phyloP scores from a whole-genome alignment of 257 asterid genomes.

The Ehretia macrophylla region DNA sequence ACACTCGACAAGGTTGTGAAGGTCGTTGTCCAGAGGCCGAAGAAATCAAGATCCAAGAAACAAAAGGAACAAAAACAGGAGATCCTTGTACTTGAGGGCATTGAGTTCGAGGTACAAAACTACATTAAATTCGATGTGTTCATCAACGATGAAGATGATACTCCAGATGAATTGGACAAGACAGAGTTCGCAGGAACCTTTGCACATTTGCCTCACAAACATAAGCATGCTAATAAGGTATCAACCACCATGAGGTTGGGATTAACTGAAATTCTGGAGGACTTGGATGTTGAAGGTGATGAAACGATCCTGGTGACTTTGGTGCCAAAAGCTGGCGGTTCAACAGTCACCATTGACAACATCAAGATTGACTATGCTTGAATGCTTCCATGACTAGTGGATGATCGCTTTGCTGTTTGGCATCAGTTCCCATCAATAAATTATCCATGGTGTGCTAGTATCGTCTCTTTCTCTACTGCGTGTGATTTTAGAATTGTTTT shows the following conservation, averaged over 20 bases:
- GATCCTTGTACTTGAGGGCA: constrained; percentile 8
- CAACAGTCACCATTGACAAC: background rate
- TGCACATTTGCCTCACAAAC: constrained; percentile 15
- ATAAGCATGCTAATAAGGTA: background rate
- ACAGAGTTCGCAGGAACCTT: constrained; percentile 17
- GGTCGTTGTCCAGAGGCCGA: constrained; percentile 9
- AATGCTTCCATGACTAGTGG: background rate
- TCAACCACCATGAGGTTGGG: constrained; percentile 1
- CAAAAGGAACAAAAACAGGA: constrained; percentile 8
- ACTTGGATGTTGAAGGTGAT: constrained; percentile 24
- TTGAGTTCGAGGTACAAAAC: constrained; percentile 10
- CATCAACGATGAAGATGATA: constrained; percentile 19
- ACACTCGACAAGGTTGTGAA: background rate
- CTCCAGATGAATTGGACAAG: constrained; percentile 10
- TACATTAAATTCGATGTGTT: constrained; percentile 18
- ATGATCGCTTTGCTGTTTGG: background rate
- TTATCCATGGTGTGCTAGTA: background rate
- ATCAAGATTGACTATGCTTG: constrained; percentile 5
- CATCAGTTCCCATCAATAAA: background rate
- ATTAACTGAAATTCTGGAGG: constrained; percentile 20
- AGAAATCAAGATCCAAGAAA: constrained; percentile 4
- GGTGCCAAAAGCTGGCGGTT: constrained; percentile 16
- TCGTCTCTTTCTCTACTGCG: background rate
- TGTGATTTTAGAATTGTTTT: too few species aligned
- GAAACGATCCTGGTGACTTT: constrained; percentile 23